Percentiles rank a stretch among this genome's conserved stretches.
These are phyloP conservation scores for Dalechampia spathulata DNA, from an alignment of 441 rosid genomes.

Conservation along the genomic window DNA sequence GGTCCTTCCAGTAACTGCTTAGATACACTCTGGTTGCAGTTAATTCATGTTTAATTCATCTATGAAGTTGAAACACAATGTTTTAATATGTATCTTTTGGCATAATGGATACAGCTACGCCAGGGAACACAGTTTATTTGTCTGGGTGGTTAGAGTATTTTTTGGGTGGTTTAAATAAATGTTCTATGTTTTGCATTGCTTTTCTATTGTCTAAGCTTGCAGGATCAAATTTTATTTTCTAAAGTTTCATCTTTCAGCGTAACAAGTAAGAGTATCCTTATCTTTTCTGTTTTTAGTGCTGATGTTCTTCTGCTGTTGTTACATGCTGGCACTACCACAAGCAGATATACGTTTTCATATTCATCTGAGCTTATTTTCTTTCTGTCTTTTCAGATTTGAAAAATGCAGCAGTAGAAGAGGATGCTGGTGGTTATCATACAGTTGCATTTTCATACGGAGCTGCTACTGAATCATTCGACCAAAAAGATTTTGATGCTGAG, in stretches of 20 bases:
- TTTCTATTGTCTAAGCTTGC: slow-evolving; percentile 45
- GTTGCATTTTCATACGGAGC: slow-evolving; percentile 75
- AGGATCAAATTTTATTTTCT: slow-evolving; percentile 47
- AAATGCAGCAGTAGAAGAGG: slow-evolving; percentile 29
- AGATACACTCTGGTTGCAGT: no score
- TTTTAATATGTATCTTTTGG: slow-evolving; percentile 1
- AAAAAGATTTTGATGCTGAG: slow-evolving; percentile 36
- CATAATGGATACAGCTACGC: no score
- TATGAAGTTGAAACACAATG: neutral
- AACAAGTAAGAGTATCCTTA: slow-evolving; percentile 54
- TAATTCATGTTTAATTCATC: no score
- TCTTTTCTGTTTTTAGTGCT: slow-evolving; percentile 12
- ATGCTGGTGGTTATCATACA: slow-evolving; percentile 40
- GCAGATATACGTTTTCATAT: neutral
- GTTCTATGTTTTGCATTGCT: slow-evolving; percentile 21
- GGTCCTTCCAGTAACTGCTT: no score
- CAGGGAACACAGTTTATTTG: slow-evolving; percentile 2
- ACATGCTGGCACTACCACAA: neutral
- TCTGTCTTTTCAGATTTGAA: slow-evolving; percentile 34
- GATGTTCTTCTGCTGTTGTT: neutral
- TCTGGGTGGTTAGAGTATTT: neutral
- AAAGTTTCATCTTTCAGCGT: slow-evolving; percentile 40
- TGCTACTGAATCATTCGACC: slow-evolving; percentile 31
- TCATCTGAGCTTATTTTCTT: slow-evolving; percentile 9
- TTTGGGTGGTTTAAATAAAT: slow-evolving; percentile 15